These are phyloP conservation scores for Colletotrichum sp. DNA, from an alignment of 2,329 filamentous ascomycete genomes.

Conservation along the genomic window DNA sequence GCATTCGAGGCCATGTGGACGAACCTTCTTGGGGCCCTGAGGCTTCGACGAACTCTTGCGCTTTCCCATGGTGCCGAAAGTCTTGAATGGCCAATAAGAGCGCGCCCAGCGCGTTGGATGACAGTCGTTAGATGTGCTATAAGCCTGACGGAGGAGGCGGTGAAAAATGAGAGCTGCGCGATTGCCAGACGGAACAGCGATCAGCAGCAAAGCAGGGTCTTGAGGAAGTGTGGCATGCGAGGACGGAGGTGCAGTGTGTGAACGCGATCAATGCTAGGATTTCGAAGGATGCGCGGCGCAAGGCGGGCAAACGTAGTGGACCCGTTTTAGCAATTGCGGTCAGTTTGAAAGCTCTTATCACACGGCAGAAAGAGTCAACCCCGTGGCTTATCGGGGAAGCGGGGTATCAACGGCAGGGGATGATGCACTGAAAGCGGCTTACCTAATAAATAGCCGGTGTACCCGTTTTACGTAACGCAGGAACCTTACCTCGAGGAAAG, in stretches of 20 bases:
- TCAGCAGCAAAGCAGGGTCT: background rate
- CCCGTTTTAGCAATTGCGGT: background rate
- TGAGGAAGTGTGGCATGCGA: background rate
- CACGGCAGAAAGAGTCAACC: background rate
- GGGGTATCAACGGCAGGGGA: background rate
- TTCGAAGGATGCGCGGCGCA: background rate
- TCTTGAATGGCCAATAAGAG: background rate
- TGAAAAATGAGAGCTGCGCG: background rate
- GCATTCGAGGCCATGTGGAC: slow-evolving; percentile 9
- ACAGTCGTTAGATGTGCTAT: background rate
- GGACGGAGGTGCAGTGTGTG: background rate
- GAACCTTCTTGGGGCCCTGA: slow-evolving; percentile 81
- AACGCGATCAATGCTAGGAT: background rate
- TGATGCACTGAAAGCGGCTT: background rate
- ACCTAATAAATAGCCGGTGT: background rate
- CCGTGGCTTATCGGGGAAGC: background rate
- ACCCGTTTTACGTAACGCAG: background rate
- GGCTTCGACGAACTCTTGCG: slow-evolving; percentile 88
- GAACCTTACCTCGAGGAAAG: background rate
- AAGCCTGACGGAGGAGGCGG: background rate
- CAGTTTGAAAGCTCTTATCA: background rate
- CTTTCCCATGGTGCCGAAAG: slow-evolving; percentile 71
- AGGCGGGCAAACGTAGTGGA: background rate
- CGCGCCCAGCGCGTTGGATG: background rate
- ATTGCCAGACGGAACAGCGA: background rate